Evolutionary conservation across 2,329 filamentous ascomycete genomes (phyloP).

Genomic region (Hypoxylon sp.): DNA sequence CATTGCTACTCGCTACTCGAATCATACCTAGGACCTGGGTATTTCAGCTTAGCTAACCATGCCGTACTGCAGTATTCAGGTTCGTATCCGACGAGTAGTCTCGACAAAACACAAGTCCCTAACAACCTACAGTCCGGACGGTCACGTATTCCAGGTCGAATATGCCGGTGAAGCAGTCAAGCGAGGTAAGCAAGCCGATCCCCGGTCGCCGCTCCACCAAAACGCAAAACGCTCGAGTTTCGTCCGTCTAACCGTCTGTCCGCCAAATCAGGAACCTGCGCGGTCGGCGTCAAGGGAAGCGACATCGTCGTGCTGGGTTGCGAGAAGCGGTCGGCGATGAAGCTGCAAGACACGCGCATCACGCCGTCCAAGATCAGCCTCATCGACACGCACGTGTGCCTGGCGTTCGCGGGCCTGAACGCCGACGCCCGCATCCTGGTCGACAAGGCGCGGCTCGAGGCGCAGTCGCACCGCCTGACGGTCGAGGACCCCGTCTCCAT

Average conservation of each 20-base stretch:
- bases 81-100: conserved; percentile 55
- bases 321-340: conserved; percentile 99
- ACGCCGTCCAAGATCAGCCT: conserved; percentile 98
- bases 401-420: conserved; percentile 97
- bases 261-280: conserved; percentile 81
- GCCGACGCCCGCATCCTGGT: conserved; percentile 97
- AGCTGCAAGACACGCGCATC: conserved; percentile 98
- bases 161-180: conserved; percentile 99
- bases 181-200: conserved; percentile 86
- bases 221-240: too few relatives aligned
- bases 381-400: conserved; percentile 94
- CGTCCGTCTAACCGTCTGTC: conserved; percentile 24
- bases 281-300: conserved; percentile 94
- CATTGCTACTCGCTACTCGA: conserved; percentile 50
- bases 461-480: conserved; percentile 95
- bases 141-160: conserved; percentile 99
- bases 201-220: too few relatives aligned
- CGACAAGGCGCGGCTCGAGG: conserved; percentile 97
- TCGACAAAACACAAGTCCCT: conserved; percentile 51
- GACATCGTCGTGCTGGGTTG: conserved; percentile 97
- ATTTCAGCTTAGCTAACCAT: conserved; percentile 56
- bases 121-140: conserved; percentile 83
- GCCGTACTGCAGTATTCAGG: conserved; percentile 80
- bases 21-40: too few relatives aligned
- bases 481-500: conserved; percentile 98